These are phyloP conservation scores for Dalechampia spathulata DNA, from an alignment of 441 rosid genomes.

Conservation along the genomic window DNA sequence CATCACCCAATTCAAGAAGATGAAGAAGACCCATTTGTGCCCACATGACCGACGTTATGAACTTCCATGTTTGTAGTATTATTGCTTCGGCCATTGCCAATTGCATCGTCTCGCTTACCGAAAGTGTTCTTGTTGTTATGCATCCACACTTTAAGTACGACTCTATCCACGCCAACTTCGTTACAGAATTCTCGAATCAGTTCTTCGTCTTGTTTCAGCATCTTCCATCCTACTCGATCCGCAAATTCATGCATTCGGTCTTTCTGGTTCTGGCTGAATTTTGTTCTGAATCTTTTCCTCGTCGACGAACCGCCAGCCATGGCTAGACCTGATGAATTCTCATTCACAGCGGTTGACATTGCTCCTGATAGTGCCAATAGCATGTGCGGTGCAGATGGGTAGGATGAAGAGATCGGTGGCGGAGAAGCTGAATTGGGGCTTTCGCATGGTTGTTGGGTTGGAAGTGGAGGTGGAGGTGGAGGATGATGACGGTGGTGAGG, in stretches of 20 bases:
- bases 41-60: slow-evolving; percentile 33
- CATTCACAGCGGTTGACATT: slow-evolving; percentile 1
- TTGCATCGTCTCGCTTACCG: slow-evolving; percentile 31
- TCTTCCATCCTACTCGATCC: slow-evolving; percentile 77
- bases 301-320: slow-evolving; percentile 5
- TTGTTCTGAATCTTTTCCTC: slow-evolving; percentile 62
- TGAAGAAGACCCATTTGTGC: slow-evolving; percentile 62
- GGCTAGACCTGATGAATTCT: too few species aligned
- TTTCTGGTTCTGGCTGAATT: slow-evolving; percentile 66
- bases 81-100: too few species aligned
- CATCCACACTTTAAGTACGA: slow-evolving; percentile 91
- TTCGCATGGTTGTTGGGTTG: slow-evolving; percentile 21
- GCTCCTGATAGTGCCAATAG: slow-evolving; percentile 72
- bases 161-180: slow-evolving; percentile 60
- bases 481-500: slow-evolving; percentile 59
- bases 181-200: slow-evolving; percentile 48
- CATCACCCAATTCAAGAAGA: slow-evolving; percentile 51
- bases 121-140: slow-evolving; percentile 81
- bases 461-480: slow-evolving; percentile 18
- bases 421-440: slow-evolving; percentile 94
- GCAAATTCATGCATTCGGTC: slow-evolving; percentile 75
- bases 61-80: too few species aligned
- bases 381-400: slow-evolving; percentile 72
- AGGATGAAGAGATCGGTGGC: slow-evolving; percentile 92
- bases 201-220: slow-evolving; percentile 72